Evolutionary conservation across 2,329 filamentous ascomycete genomes (phyloP).

Genomic region (Chaetoscypha palmicola): DNA sequence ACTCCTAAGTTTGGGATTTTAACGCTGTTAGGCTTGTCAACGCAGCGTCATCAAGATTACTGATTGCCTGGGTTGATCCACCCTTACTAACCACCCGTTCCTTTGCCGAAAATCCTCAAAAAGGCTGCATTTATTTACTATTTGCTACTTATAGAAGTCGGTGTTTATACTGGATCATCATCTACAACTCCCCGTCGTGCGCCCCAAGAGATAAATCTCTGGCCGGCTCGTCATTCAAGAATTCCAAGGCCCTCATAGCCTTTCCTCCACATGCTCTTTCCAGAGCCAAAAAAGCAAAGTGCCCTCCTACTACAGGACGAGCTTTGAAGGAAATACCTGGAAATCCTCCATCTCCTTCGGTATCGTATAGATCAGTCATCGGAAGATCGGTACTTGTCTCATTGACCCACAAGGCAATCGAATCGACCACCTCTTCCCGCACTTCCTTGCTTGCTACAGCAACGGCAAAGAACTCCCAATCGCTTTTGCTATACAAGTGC

Average conservation of each 20-base stretch:
- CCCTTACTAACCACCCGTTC: not conserved
- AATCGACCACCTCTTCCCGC: conserved; percentile 63
- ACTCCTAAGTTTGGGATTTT: too few relatives aligned
- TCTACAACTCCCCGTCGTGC: conserved; percentile 21
- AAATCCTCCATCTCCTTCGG: conserved; percentile 68
- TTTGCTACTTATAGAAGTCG: too few relatives aligned
- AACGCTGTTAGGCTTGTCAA: too few relatives aligned
- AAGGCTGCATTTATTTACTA: too few relatives aligned
- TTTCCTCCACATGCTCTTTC: conserved; percentile 70
- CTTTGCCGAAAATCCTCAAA: too few relatives aligned
- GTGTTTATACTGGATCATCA: not conserved
- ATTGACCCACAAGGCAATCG: conserved; percentile 75
- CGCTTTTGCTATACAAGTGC: conserved; percentile 79
- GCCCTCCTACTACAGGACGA: conserved; percentile 74
- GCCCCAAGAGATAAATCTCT: conserved; percentile 10
- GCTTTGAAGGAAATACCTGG: conserved; percentile 72
- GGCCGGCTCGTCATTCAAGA: conserved; percentile 36
- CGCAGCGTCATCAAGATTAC: too few relatives aligned
- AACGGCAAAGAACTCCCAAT: conserved; percentile 87
- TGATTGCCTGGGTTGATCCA: not conserved
- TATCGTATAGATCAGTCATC: conserved; percentile 76
- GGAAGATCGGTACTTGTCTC: conserved; percentile 72
- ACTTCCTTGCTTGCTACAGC: conserved; percentile 65
- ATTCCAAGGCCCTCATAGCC: conserved; percentile 50
- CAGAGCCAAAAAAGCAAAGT: conserved; percentile 79